These are phyloP conservation scores for Blastobotrys muscicola DNA, from an alignment of 805 yeast genomes.

Conservation along the genomic window DNA sequence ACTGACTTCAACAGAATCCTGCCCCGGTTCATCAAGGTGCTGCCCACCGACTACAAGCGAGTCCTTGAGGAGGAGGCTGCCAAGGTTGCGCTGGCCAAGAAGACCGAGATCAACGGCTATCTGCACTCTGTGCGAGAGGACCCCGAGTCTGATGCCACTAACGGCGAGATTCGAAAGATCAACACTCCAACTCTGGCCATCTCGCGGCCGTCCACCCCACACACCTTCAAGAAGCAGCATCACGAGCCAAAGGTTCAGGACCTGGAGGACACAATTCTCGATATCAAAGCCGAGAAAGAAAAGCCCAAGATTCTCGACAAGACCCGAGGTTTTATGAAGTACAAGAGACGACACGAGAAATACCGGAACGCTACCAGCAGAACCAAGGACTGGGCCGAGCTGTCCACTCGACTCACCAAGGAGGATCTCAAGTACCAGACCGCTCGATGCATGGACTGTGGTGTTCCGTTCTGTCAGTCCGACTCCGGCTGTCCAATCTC, in stretches of 20 bases:
- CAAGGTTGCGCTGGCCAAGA: slow-evolving; percentile 52
- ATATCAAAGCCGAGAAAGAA: slow-evolving; percentile 54
- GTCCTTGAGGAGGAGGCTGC: slow-evolving; percentile 73
- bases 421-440: slow-evolving; percentile 86
- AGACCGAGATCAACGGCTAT: slow-evolving; percentile 49
- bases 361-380: slow-evolving; percentile 72
- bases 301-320: slow-evolving; percentile 62
- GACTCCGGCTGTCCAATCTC: slow-evolving; percentile 98
- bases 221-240: slow-evolving; percentile 11
- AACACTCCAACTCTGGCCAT: slow-evolving; percentile 6
- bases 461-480: slow-evolving; percentile 97
- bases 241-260: slow-evolving; percentile 81
- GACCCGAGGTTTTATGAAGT: slow-evolving; percentile 86
- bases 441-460: slow-evolving; percentile 99
- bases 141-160: slow-evolving; percentile 77
- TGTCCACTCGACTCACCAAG: slow-evolving; percentile 69
- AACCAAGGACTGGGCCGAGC: slow-evolving; percentile 86
- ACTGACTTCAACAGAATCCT: slow-evolving; percentile 80
- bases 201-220: slow-evolving; percentile 19
- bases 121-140: slow-evolving; percentile 69
- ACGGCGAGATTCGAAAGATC: slow-evolving; percentile 61
- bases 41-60: slow-evolving; percentile 84
- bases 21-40: slow-evolving; percentile 84
- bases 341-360: slow-evolving; percentile 78
- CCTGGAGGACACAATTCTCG: slow-evolving; percentile 79